Evolutionary conservation across 2,329 filamentous ascomycete species (phyloP).

Genomic region (Grosmannia serpens): DNA sequence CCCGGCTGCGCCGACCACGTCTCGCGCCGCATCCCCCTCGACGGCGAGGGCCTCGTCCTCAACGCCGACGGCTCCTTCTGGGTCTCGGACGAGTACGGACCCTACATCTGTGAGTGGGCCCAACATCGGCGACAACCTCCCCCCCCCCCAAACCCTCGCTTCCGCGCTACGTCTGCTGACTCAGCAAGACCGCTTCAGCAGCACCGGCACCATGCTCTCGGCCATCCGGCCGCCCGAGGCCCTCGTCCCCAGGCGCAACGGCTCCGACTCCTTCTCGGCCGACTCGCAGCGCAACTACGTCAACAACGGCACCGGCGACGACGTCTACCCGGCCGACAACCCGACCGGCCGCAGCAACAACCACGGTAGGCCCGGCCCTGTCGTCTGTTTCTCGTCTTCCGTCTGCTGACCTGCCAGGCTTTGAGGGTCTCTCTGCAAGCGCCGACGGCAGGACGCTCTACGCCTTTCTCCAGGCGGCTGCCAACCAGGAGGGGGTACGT

Average conservation of each 20-base stretch:
- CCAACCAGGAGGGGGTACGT: conserved; percentile 37
- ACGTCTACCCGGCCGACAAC: conserved; percentile 40
- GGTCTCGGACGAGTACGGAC: conserved; percentile 61
- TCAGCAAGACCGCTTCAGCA: conserved; percentile 40
- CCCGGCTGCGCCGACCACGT: conserved; percentile 22
- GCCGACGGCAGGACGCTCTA: conserved; percentile 52
- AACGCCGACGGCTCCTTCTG: conserved; percentile 50
- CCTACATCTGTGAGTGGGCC: conserved; percentile 39
- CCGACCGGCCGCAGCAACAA: conserved; percentile 53
- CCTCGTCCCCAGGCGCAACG: conserved; percentile 52
- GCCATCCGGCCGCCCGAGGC: conserved; percentile 56
- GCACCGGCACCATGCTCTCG: conserved; percentile 43
- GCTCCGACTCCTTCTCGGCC: conserved; percentile 46
- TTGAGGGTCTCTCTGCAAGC: conserved; percentile 56
- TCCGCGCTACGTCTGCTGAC: no score
- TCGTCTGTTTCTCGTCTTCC: background rate
- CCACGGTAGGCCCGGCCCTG: conserved; percentile 34
- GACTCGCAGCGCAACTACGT: conserved; percentile 52
- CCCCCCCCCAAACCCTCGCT: no score
- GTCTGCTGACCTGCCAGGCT: conserved; percentile 28
- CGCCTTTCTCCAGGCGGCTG: conserved; percentile 53
- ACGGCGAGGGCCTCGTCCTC: conserved; percentile 56
- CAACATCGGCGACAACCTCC: background rate
- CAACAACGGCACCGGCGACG: conserved; percentile 32
- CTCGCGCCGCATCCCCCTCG: conserved; percentile 43